phyloP scores from a whole-genome alignment of 257 asterid species.

The Henckelia pumila region DNA sequence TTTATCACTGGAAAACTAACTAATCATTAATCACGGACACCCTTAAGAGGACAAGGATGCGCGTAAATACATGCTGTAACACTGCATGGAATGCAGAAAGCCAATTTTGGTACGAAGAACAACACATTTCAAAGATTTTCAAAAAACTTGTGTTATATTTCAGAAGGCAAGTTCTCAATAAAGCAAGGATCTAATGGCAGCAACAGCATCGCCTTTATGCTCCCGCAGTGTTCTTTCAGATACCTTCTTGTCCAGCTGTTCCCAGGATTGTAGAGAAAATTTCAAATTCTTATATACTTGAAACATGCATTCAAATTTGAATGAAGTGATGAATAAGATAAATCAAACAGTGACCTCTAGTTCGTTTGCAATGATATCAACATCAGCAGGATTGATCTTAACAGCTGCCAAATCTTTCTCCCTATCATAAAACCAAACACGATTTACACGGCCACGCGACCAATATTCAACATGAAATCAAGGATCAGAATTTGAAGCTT shows the following conservation, averaged over 20 bases:
- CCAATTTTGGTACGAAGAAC: not conserved
- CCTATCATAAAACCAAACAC: conserved; percentile 40
- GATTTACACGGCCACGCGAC: conserved; percentile 3
- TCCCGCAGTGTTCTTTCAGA: conserved; percentile 87
- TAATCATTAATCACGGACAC: too few relatives aligned
- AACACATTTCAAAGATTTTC: not conserved
- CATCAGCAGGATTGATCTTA: conserved; percentile 75
- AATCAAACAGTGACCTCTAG: conserved; percentile 53
- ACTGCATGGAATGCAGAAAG: not conserved
- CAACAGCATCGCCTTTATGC: conserved; percentile 92
- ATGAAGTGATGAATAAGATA: not conserved
- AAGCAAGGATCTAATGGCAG: conserved; percentile 85
- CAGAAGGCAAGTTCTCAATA: conserved; percentile 25
- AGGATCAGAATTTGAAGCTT: not conserved
- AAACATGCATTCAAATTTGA: not conserved
- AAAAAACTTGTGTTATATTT: too few relatives aligned
- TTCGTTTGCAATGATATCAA: conserved; percentile 84
- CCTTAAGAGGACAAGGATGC: too few relatives aligned
- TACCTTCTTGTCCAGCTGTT: conserved; percentile 83
- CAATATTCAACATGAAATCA: not conserved
- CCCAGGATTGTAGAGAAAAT: not conserved
- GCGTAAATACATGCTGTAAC: not conserved
- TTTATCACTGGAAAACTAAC: too few relatives aligned
- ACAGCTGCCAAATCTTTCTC: conserved; percentile 96
- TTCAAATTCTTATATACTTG: not conserved